These are phyloP conservation scores for Zychaea mexicana DNA, from an alignment of 371 early-diverging fungal genomes.

Conservation along the genomic window DNA sequence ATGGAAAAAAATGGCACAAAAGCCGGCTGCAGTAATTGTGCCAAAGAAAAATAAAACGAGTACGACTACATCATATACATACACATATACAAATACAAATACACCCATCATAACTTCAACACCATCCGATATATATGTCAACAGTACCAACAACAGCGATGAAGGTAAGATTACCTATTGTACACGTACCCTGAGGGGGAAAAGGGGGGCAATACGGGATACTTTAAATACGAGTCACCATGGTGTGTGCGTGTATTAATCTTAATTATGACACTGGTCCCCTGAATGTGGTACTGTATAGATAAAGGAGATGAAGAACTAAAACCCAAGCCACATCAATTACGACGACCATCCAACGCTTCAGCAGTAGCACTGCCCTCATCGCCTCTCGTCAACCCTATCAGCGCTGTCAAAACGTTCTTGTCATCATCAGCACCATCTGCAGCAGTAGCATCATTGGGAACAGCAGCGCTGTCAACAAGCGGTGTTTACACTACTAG, in stretches of 20 bases:
- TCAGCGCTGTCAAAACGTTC: constrained; percentile 3
- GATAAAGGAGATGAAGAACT: constrained; percentile 5
- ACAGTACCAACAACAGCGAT: not conserved
- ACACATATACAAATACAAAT: not conserved
- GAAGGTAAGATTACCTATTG: not conserved
- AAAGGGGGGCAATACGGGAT: too few species aligned
- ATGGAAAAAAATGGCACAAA: constrained; percentile 1
- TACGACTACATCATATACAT: not conserved
- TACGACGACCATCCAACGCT: not conserved
- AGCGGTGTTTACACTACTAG: not conserved
- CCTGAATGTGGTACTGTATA: not conserved
- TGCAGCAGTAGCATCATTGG: not conserved
- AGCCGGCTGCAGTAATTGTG: constrained; percentile 2
- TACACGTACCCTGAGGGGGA: too few species aligned
- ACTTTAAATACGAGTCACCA: too few species aligned
- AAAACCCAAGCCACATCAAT: not conserved
- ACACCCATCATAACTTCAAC: not conserved
- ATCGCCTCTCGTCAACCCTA: constrained; percentile 8
- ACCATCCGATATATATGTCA: not conserved
- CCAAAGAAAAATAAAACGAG: not conserved
- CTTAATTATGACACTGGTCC: not conserved
- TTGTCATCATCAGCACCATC: constrained; percentile 3
- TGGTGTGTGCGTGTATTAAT: not conserved
- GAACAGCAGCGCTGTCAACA: too few species aligned
- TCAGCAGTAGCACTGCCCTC: not conserved